A percentile compares a stretch with the other conserved stretches of the same genome.
Evolutionary conservation across 2,329 filamentous ascomycete genomes (phyloP).

Genomic region (Fusarium sp.): DNA sequence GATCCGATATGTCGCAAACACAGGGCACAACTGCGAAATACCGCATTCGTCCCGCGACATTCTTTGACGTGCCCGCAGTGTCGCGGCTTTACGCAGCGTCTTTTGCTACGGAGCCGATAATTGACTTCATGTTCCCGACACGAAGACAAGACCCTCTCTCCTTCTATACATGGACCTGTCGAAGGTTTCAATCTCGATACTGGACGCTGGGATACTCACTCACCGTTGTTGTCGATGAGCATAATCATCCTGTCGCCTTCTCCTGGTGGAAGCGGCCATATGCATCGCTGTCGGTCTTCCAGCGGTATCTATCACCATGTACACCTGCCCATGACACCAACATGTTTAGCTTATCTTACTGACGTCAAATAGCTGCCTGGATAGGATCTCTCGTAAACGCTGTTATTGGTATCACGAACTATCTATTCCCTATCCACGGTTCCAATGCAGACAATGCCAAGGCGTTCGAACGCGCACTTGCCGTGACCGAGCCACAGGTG

Average conservation of each 20-base stretch:
- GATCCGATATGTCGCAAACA: not conserved
- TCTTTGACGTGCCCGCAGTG: slow-evolving; percentile 11
- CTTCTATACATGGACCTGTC: slow-evolving; percentile 4
- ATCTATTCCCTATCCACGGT: slow-evolving; percentile 6
- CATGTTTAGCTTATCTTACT: not conserved
- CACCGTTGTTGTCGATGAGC: slow-evolving; percentile 6
- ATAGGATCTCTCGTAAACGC: not conserved
- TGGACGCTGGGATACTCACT: slow-evolving; percentile 19
- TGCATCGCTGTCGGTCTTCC: not conserved
- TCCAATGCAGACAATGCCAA: not conserved
- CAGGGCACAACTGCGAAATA: not conserved
- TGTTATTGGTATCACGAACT: not conserved
- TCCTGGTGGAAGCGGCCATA: slow-evolving; percentile 17
- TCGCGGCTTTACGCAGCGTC: slow-evolving; percentile 11
- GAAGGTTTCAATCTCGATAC: slow-evolving; percentile 15
- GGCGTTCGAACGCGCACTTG: not conserved
- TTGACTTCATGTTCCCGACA: slow-evolving; percentile 12
- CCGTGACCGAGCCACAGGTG: not conserved
- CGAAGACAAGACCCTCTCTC: not conserved
- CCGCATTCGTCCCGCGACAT: slow-evolving; percentile 8
- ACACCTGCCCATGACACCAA: too few relatives aligned
- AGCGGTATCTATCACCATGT: not conserved
- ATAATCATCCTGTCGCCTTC: slow-evolving; percentile 9
- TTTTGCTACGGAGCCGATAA: slow-evolving; percentile 2
- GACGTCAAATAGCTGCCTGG: not conserved